Evolutionary conservation across 768 basidiomycete genomes (phyloP), one percentile per base, ranked within the genome.

Genomic region (Crepidotus variabilis): DNA sequence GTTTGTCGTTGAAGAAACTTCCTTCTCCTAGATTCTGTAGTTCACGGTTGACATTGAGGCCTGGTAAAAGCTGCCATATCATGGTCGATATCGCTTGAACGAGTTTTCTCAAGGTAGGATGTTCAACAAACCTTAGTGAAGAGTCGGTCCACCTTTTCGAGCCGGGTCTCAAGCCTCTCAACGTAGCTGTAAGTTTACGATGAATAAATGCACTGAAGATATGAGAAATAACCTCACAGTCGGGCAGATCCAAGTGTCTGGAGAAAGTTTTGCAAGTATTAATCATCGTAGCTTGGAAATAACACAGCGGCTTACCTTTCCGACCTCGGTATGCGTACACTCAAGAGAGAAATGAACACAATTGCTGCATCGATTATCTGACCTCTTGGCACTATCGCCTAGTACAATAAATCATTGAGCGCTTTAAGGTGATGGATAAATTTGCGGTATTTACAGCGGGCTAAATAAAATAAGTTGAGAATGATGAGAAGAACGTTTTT

Each of bases 361-460:
- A 63, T 84, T 86, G 2, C 81, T 80, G 61, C 86, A 88, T 48
- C 74, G 69, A 62, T 82, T 82, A 21, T 77, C 76, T 11, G 78
- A 75, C 79, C 79, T 81, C 60, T 80, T 81, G 3, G 79, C 83
- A 59, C 87, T 87, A 68, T 90, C 85, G 60, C 84, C 83, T 84
- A n/a, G n/a, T n/a, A n/a, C n/a, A n/a, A n/a, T n/a, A n/a, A n/a
- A n/a, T n/a, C n/a, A n/a, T n/a, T n/a, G n/a, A n/a, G n/a, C n/a
- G n/a, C n/a, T n/a, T n/a, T n/a, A n/a, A n/a, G n/a, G n/a, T n/a
- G n/a, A n/a, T n/a, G n/a, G n/a, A n/a, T n/a, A n/a, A n/a, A n/a
- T n/a, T n/a, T n/a, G n/a, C n/a, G n/a, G 8, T 8, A 28, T 28
- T 28, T 28, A 4, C 28, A 28, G 28, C 28, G 28, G 8, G 8